Evolutionary conservation across 768 basidiomycete genomes (phyloP), one percentile per base, ranked within the genome.

Genomic region (Podaxis sp.): DNA sequence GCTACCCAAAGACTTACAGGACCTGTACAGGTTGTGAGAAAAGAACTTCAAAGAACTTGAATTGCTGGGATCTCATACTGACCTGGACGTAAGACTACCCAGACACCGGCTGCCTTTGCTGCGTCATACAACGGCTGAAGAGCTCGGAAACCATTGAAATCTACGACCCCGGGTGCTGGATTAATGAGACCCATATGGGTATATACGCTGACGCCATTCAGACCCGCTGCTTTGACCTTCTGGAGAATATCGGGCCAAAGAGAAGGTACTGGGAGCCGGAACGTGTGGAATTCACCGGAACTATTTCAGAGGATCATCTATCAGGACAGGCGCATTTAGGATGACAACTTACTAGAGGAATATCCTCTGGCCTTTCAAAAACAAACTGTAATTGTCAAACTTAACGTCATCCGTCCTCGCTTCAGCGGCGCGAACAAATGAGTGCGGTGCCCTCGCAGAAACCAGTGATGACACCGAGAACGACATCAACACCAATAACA

Each of bases 281-380:
- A 94, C 0, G 90, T 85, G 68, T 93, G 93, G 71, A 93, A 91
- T 72, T 93, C 93, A 61, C 93, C 93, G 0, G 90, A 91, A 67
- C 91, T 93, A 63, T 12, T 27, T 7, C 43, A 46, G 11, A 36
- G 38, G 2, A 46, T 33, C 41, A 33, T 24, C 56, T 43, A 60
- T 40, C 7, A 41, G 17, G 33, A 46, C 19, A 2, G 8, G 0
- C 15, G 4, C 2, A 47, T 19, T 54, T 25, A 58, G 25, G n/a
- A 25, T 38, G 11, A 54, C 52, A 17, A 79, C 86, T 58, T 74
- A 90, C 90, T 90, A 82, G 3, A 93, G 71, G 66, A 93, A 90
- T 19, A 90, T 71, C 15, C 91, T 79, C 67, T 91, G 90, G 3
- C 85, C 87, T 47, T 84, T 81, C 43, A 93, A 67, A 59, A 87